These are phyloP conservation scores for Aegilops bicornis DNA, from an alignment of 176 grass and related monocot genomes.

Conservation along the genomic window DNA sequence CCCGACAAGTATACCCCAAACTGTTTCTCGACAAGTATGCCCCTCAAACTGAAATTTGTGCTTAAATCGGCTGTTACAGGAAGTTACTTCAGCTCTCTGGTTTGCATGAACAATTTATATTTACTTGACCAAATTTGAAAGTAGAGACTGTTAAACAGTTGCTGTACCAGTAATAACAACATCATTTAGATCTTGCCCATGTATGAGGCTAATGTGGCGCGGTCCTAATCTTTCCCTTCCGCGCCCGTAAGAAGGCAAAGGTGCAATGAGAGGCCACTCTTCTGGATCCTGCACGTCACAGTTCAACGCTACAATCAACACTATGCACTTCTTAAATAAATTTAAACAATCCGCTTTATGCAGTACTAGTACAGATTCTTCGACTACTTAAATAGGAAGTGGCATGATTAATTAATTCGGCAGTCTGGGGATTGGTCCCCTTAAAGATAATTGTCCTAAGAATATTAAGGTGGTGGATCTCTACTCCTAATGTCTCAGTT, in stretches of 20 bases:
- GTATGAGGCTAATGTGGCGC: constrained; percentile 85
- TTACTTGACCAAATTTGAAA: constrained; percentile 1
- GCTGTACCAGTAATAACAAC: constrained; percentile 73
- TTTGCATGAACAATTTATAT: neutral
- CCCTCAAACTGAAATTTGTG: neutral
- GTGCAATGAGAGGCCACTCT: constrained; percentile 82
- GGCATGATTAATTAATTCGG: neutral
- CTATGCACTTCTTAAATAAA: neutral
- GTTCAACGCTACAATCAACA: constrained; percentile 27
- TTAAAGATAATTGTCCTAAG: constrained; percentile 16
- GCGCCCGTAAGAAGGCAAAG: constrained; percentile 83
- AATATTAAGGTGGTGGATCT: neutral
- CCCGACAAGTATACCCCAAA: neutral
- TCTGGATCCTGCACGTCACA: constrained; percentile 57
- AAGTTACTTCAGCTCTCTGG: neutral
- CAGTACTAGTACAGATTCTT: constrained; percentile 17
- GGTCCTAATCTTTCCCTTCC: constrained; percentile 80
- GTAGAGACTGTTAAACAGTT: neutral
- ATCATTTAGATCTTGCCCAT: constrained; percentile 70
- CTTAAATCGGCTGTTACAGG: neutral
- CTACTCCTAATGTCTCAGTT: too few relatives aligned
- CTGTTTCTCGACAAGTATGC: neutral
- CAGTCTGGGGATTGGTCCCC: constrained; percentile 26
- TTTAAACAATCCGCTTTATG: neutral
- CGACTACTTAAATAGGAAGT: constrained; percentile 12